Conservation (phyloP, 2,329 filamentous ascomycete species). For the Alternaria arbusti region DNA sequence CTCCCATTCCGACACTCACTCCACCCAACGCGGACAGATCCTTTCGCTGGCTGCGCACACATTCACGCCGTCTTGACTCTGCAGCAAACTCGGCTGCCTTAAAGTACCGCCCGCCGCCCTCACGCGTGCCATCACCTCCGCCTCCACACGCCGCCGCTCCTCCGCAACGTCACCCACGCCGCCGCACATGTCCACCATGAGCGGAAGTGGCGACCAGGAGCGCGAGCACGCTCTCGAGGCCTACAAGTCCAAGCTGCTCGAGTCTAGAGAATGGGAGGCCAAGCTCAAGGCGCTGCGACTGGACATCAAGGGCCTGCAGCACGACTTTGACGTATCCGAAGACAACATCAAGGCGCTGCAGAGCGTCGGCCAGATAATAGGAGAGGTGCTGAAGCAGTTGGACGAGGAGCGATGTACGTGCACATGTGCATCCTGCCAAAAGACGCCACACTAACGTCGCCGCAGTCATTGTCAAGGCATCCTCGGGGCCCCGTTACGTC, state of each 20-base stretch:
- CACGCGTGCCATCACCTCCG: neutral
- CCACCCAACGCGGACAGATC: neutral
- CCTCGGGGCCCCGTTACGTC: constrained; percentile 95
- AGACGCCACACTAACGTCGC: constrained; percentile 17
- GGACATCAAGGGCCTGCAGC: constrained; percentile 94
- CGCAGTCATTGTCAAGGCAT: constrained; percentile 96
- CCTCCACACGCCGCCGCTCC: neutral
- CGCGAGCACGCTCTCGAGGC: constrained; percentile 59
- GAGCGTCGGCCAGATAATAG: constrained; percentile 98
- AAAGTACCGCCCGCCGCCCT: neutral
- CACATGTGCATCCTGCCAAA: neutral
- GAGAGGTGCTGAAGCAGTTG: constrained; percentile 97
- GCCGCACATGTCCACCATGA: constrained; percentile 36
- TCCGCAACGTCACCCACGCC: neutral
- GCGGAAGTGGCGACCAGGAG: constrained; percentile 54
- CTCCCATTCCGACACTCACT: neutral
- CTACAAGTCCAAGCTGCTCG: constrained; percentile 67
- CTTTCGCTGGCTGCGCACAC: neutral
- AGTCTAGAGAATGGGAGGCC: constrained; percentile 97
- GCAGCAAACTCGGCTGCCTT: neutral
- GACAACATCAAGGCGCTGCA: constrained; percentile 99
- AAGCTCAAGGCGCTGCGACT: constrained; percentile 93
- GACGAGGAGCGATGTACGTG: constrained; percentile 96
- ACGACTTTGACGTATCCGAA: constrained; percentile 95
- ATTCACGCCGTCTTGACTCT: neutral